A percentile compares a stretch with the other conserved stretches of the same genome.
These are phyloP conservation scores for Suhomyces xylopsoci DNA, from an alignment of 805 yeast species.

Conservation along the genomic window DNA sequence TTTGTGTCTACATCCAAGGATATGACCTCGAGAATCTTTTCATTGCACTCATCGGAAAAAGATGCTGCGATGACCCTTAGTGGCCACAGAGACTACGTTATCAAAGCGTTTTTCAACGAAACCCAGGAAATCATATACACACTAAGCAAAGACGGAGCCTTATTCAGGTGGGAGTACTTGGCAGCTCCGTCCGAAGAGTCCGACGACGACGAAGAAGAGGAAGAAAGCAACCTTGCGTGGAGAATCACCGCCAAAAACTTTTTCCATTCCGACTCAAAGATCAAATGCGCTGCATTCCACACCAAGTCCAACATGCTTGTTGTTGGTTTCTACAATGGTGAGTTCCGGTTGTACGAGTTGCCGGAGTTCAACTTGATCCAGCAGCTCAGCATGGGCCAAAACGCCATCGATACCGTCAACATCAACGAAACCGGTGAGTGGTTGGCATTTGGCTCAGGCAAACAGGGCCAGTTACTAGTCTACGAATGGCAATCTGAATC, in stretches of 20 bases:
- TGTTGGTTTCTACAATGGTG: conserved; percentile 87
- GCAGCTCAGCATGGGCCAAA: conserved; percentile 87
- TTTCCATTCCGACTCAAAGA: conserved; percentile 67
- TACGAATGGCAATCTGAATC: conserved; percentile 99
- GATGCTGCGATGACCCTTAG: conserved; percentile 80
- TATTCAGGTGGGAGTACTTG: conserved; percentile 87
- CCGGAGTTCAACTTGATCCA: conserved; percentile 80
- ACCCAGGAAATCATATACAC: conserved; percentile 90
- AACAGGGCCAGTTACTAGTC: conserved; percentile 88
- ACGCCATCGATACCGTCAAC: conserved; percentile 77
- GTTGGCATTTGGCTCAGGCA: conserved; percentile 92
- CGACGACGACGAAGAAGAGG: conserved; percentile 28
- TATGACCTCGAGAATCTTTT: conserved; percentile 81
- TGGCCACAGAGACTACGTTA: conserved; percentile 88
- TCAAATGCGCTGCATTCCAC: conserved; percentile 83
- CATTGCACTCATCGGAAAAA: conserved; percentile 64
- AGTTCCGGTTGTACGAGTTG: conserved; percentile 84
- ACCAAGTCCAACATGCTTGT: conserved; percentile 66
- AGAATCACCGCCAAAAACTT: conserved; percentile 74
- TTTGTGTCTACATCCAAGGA: conserved; percentile 85
- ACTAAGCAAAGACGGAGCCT: conserved; percentile 90
- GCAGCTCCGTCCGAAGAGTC: conserved; percentile 49
- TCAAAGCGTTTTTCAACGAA: conserved; percentile 82
- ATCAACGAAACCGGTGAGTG: conserved; percentile 89
- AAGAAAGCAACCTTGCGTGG: conserved; percentile 60